These are phyloP conservation scores for Diaporthe australafricana DNA, from an alignment of 2,329 filamentous ascomycete genomes.

Conservation along the genomic window DNA sequence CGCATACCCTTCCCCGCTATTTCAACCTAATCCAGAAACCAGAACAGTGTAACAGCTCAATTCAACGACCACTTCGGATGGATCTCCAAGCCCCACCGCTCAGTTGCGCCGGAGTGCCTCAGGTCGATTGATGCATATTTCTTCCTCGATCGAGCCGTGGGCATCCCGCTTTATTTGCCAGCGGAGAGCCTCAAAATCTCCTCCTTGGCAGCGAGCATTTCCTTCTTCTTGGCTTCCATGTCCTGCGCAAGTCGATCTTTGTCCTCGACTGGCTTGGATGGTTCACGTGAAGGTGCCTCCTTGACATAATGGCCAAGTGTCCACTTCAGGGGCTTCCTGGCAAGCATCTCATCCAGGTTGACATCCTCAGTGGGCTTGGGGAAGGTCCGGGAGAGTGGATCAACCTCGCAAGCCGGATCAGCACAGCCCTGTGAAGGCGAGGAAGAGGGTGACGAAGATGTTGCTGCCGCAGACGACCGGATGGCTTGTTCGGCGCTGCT, in stretches of 20 bases:
- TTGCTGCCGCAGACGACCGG: constrained; percentile 11
- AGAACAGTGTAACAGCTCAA: not conserved
- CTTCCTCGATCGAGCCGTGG: not conserved
- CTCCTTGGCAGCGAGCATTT: constrained; percentile 55
- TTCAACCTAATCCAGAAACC: not conserved
- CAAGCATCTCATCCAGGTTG: constrained; percentile 56
- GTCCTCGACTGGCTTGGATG: constrained; percentile 42
- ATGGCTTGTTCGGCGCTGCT: constrained; percentile 25
- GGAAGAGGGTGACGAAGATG: not conserved
- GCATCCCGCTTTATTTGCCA: not conserved
- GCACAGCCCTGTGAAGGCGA: not conserved
- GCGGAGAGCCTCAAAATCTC: constrained; percentile 36
- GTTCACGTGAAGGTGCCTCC: constrained; percentile 43
- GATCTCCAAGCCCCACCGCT: no score
- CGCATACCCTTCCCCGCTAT: constrained; percentile 1
- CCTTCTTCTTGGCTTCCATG: constrained; percentile 60
- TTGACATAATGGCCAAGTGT: constrained; percentile 53
- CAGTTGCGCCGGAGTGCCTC: no score
- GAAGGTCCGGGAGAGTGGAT: constrained; percentile 53
- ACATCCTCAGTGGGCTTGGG: constrained; percentile 54
- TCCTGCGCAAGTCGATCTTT: constrained; percentile 52
- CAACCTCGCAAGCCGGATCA: constrained; percentile 35
- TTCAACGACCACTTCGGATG: no score
- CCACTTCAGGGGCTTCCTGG: constrained; percentile 53
- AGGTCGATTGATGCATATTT: not conserved